phyloP scores from a whole-genome alignment of 768 basidiomycete genomes.

The Termitomyces sp. region DNA sequence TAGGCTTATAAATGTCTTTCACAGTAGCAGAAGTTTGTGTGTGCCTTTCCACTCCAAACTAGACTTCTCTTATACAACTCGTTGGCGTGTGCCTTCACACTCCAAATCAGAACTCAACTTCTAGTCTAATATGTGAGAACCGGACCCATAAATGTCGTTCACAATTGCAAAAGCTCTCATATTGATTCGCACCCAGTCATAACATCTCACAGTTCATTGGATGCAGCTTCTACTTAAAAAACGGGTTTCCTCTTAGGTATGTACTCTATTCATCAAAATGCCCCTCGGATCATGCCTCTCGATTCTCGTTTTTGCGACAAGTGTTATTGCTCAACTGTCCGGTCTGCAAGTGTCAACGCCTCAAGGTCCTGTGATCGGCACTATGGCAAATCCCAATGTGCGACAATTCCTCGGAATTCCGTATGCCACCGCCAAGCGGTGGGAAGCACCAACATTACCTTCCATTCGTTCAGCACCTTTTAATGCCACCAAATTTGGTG shows the following conservation, averaged over 20 bases:
- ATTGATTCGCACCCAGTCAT: conserved; percentile 3
- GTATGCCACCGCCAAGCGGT: conserved; percentile 26
- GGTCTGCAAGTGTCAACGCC: conserved; percentile 22
- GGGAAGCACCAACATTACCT: conserved; percentile 24
- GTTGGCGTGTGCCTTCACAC: too few species aligned
- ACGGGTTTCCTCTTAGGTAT: neutral
- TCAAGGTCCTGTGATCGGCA: conserved; percentile 27
- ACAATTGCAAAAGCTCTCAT: too few species aligned
- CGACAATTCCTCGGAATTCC: conserved; percentile 33
- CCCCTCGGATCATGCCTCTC: neutral
- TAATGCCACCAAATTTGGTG: conserved; percentile 23
- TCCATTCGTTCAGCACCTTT: conserved; percentile 16
- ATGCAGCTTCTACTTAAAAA: neutral
- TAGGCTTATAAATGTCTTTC: neutral
- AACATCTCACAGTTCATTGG: neutral
- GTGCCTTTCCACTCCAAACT: too few species aligned
- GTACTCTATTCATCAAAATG: conserved; percentile 14
- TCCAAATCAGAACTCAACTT: too few species aligned
- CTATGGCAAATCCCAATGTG: conserved; percentile 19
- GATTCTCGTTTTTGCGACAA: neutral
- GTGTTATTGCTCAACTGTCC: neutral
- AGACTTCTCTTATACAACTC: too few species aligned
- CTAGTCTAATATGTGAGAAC: too few species aligned
- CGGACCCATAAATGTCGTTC: too few species aligned
- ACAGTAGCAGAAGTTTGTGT: neutral